These are phyloP conservation scores for Chondrus crispus DNA, from an alignment of 23 red algal species.

Conservation along the genomic window DNA sequence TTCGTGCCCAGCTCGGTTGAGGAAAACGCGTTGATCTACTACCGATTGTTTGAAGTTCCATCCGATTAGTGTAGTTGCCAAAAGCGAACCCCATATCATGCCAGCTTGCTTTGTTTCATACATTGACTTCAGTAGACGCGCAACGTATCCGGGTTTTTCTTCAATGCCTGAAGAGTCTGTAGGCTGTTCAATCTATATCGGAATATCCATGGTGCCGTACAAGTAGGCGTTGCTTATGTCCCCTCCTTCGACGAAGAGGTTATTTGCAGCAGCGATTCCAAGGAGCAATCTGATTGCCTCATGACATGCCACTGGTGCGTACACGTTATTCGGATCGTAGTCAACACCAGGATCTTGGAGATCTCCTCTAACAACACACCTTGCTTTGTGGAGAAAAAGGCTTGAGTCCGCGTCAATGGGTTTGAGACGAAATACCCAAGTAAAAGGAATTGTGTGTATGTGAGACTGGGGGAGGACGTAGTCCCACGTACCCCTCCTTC, in stretches of 20 bases:
- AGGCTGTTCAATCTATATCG: not conserved
- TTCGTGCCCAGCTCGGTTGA: not conserved
- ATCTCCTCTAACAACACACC: not conserved
- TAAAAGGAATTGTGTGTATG: not conserved
- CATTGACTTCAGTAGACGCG: not conserved
- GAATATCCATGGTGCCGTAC: not conserved
- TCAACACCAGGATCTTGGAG: not conserved
- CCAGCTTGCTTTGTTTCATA: not conserved
- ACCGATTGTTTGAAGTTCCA: not conserved
- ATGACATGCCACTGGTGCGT: not conserved
- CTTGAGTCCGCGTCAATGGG: not conserved
- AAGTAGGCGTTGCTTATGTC: not conserved
- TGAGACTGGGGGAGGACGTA: not conserved
- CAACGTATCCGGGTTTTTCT: not conserved
- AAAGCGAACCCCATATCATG: not conserved
- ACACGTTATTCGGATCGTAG: not conserved
- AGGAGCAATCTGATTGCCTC: not conserved
- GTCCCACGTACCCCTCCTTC: not conserved
- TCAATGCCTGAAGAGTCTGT: not conserved
- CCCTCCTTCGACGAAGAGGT: not conserved
- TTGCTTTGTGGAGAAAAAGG: not conserved
- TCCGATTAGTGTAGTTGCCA: not conserved
- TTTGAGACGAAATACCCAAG: slow-evolving; percentile 15
- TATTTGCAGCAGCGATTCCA: not conserved
- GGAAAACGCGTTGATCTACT: not conserved